Evolutionary conservation across 2,329 filamentous ascomycete species (phyloP), one percentile per base, ranked within the genome.

Genomic region (Fusarium acutatum): DNA sequence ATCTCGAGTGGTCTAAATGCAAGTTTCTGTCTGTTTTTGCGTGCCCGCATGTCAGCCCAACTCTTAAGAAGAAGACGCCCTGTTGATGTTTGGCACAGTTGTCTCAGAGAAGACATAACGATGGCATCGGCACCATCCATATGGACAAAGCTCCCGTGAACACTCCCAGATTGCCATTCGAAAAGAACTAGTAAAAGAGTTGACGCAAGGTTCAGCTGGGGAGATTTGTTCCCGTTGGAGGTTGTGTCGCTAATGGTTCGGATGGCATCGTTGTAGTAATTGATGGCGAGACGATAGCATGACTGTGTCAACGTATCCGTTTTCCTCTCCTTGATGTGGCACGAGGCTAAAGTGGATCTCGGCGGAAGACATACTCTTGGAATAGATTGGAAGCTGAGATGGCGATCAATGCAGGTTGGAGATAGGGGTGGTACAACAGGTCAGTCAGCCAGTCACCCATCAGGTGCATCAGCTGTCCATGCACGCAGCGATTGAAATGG

Each of bases 161-260:
- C n/a, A 17, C 40, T 41, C 0, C 40, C 40, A 12, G 40, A 41
- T 6, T 41, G 14, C 40, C 14, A 41, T 24, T 41, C 40, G 40
- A 41, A 41, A 1, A 41, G 40, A 15, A 24, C 40, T 7, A 41
- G 40, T 11, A 41, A 11, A 17, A 41, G n/a, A 17, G 40, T 24
- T 17, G 13, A 15, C 7, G 40, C 40, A n/a, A 41, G 40, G 14
- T 17, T 12, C 7, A 41, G n/a, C 0, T n/a, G 6, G 6, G 40
- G 40, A 6, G n/a, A 24, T 1, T 24, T 41, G 4, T 24, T 24
- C 3, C 40, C n/a, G 0, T 7, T 24, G 6, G n/a, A 17, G 15
- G n/a, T 41, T 5, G 40, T 41, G 40, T 24, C 15, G 40, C 22
- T 41, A 24, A 41, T 24, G 5, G 40, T 7, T 12, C n/a, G n/a